Percentiles rank a stretch among this genome's conserved stretches.
phyloP scores from a whole-genome alignment of 129 eudicot genomes.

The Lactuca saligna region DNA sequence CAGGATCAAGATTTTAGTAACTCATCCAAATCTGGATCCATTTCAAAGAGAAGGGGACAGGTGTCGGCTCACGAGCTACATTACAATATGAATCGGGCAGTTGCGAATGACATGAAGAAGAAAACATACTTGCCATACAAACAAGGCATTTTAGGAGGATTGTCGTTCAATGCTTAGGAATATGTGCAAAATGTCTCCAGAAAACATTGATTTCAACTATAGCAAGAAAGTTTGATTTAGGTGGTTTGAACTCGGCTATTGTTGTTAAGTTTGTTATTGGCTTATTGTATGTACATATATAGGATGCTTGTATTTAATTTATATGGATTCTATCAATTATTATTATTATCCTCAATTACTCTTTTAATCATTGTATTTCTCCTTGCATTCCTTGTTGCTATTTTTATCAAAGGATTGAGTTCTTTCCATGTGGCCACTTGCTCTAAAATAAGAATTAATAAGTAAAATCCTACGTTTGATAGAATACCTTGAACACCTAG shows the following conservation, averaged over 20 bases:
- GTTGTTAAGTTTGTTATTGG: neutral
- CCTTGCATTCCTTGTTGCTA: no score
- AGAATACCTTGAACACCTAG: no score
- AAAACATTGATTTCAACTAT: neutral
- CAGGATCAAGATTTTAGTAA: slow-evolving; percentile 34
- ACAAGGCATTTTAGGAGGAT: slow-evolving; percentile 60
- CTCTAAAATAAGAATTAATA: no score
- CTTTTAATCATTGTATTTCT: neutral
- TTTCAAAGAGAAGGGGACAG: slow-evolving; percentile 43
- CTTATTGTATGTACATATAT: neutral
- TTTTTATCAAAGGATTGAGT: neutral
- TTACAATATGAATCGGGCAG: slow-evolving; percentile 65
- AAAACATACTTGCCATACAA: slow-evolving; percentile 86
- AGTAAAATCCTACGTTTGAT: no score
- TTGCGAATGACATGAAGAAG: slow-evolving; percentile 71
- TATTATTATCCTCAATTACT: slow-evolving; percentile 10
- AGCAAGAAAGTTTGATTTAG: slow-evolving; percentile 8
- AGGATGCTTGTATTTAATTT: slow-evolving; percentile 18
- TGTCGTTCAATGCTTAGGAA: slow-evolving; percentile 51
- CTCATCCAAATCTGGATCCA: slow-evolving; percentile 30
- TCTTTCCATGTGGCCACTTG: no score
- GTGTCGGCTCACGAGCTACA: slow-evolving; percentile 85
- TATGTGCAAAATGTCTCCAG: slow-evolving; percentile 2
- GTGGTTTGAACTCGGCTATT: neutral
- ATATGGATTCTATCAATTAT: slow-evolving; percentile 21